Evolutionary conservation across 2,329 filamentous ascomycete genomes (phyloP).

Genomic region (Claviceps sp.): DNA sequence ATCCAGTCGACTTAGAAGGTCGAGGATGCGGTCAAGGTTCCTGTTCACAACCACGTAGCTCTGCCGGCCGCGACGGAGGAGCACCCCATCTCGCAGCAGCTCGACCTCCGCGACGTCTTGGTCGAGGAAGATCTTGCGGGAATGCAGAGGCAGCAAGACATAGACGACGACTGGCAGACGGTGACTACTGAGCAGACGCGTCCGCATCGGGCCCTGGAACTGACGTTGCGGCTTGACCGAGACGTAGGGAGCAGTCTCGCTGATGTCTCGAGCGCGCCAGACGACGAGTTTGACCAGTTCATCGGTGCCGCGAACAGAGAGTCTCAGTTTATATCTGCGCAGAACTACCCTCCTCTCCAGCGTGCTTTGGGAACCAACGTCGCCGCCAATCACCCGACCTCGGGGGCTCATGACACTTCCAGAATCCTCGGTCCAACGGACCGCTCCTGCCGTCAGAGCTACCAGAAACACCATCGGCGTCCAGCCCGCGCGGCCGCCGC

Average conservation of each 20-base stretch:
- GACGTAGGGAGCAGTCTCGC: conserved; percentile 31
- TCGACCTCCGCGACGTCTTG: not conserved
- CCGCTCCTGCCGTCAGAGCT: conserved; percentile 9
- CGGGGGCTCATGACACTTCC: no score
- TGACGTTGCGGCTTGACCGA: conserved; percentile 11
- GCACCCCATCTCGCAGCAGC: conserved; percentile 5
- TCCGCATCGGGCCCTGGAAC: conserved; percentile 11
- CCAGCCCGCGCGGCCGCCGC: conserved; percentile 12
- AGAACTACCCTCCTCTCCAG: not conserved
- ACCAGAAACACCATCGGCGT: conserved; percentile 9
- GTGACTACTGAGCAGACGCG: conserved; percentile 17
- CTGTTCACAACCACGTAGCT: conserved; percentile 12
- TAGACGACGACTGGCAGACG: conserved; percentile 24
- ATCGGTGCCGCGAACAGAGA: not conserved
- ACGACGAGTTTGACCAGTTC: conserved; percentile 9
- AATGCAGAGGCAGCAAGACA: conserved; percentile 1
- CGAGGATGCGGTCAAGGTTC: conserved; percentile 25
- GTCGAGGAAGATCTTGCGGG: conserved; percentile 5
- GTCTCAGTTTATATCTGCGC: not conserved
- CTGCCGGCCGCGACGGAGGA: not conserved
- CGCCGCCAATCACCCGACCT: not conserved
- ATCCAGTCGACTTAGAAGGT: conserved; percentile 28
- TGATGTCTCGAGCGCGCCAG: conserved; percentile 26
- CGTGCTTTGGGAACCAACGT: no score
- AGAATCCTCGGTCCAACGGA: not conserved